These are phyloP conservation scores for Suillus tomentosus DNA, from an alignment of 768 basidiomycete genomes.

Conservation along the genomic window DNA sequence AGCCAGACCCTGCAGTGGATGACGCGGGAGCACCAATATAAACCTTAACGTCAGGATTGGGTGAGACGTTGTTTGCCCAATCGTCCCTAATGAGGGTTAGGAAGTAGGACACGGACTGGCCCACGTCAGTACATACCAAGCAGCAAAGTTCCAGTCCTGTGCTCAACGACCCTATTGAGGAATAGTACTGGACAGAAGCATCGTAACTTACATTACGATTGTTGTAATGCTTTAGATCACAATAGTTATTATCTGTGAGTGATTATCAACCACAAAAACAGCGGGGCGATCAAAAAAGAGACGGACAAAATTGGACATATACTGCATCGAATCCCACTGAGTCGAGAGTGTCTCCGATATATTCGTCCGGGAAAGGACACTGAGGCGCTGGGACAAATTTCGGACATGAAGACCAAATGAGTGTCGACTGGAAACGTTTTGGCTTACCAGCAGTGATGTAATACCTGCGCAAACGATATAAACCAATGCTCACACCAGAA, in stretches of 20 bases:
- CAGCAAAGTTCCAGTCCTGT: conserved; percentile 45
- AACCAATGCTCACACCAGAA: conserved; percentile 1
- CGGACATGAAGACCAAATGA: neutral
- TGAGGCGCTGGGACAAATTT: conserved; percentile 34
- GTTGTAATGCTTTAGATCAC: neutral
- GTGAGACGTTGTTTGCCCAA: conserved; percentile 38
- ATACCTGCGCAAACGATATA: conserved; percentile 31
- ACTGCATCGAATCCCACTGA: conserved; percentile 48
- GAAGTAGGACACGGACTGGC: conserved; percentile 15
- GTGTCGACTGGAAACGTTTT: neutral
- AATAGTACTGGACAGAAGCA: neutral
- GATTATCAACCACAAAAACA: conserved; percentile 18
- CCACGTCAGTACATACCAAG: conserved; percentile 25
- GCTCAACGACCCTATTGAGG: neutral
- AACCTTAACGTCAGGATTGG: conserved; percentile 37
- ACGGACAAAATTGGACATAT: conserved; percentile 50
- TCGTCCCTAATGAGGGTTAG: conserved; percentile 39
- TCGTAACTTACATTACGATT: conserved; percentile 9
- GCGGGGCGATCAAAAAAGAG: neutral
- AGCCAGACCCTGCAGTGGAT: conserved; percentile 43
- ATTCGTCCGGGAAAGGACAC: conserved; percentile 51
- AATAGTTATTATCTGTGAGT: conserved; percentile 7
- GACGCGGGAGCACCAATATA: conserved; percentile 49
- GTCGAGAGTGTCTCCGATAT: conserved; percentile 44
- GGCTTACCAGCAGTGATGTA: conserved; percentile 44